Evolutionary conservation across 768 basidiomycete genomes (phyloP).

Genomic region (Lactarius evosmus): DNA sequence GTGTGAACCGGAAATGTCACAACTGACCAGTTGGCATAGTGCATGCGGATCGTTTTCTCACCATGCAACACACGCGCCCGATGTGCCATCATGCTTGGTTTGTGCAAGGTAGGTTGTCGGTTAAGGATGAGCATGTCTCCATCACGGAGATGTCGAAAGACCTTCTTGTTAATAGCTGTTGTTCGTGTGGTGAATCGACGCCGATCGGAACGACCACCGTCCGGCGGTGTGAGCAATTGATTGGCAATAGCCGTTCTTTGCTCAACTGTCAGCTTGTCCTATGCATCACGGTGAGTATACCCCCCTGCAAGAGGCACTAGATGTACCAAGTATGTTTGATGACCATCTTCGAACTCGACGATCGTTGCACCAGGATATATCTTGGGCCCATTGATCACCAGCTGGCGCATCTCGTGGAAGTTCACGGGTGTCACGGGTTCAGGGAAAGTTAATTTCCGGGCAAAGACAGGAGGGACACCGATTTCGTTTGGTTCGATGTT

Average conservation of each 20-base stretch:
- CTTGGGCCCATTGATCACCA: conserved; percentile 88
- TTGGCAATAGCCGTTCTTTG: conserved; percentile 95
- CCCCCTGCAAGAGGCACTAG: conserved; percentile 5
- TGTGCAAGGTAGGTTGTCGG: conserved; percentile 96
- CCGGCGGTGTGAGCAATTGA: conserved; percentile 88
- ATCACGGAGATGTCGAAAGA: conserved; percentile 90
- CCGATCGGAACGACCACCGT: conserved; percentile 53
- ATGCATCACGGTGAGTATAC: conserved; percentile 6
- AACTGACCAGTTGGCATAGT: conserved; percentile 96
- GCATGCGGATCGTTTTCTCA: conserved; percentile 99
- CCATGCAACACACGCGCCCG: conserved; percentile 87
- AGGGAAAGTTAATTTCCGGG: conserved; percentile 93
- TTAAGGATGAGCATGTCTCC: conserved; percentile 96
- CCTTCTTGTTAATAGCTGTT: conserved; percentile 89
- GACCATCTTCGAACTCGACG: conserved; percentile 95
- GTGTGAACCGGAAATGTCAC: background rate
- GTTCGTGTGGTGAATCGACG: conserved; percentile 73
- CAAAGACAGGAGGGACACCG: conserved; percentile 96
- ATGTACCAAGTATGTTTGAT: conserved; percentile 74
- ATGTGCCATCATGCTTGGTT: conserved; percentile 99
- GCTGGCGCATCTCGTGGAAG: conserved; percentile 80
- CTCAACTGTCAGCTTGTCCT: conserved; percentile 86
- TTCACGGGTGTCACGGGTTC: conserved; percentile 94
- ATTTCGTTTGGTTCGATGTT: conserved; percentile 99
- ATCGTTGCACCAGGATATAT: conserved; percentile 90